Base-by-base conservation (phyloP, 164 flowering plant genomes). In the Aristolochia fimbriata region DNA sequence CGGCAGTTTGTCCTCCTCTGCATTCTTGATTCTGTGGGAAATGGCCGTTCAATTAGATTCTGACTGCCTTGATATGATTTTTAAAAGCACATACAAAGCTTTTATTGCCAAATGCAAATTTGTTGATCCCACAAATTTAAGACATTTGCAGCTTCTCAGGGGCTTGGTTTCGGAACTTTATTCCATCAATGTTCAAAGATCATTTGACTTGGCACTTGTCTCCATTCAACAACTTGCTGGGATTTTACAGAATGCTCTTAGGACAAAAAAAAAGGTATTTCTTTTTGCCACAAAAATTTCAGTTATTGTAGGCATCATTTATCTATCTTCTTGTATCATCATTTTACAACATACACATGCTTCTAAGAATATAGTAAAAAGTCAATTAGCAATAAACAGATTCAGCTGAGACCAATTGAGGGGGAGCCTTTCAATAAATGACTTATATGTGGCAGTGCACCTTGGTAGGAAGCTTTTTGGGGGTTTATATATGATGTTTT, bases 211-310 rank as follows among this genome's bases (percentile, higher is more conserved):
- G 67, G 96, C 83, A 15, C 51, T 69, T 59, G 62, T 74, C 43
- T 86, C 85, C 52, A 50, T 83, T 47, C 76, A 76, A 61, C 83
- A 76, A 48, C 81, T 88, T 63, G 78, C 85, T 33, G 85, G 71
- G 73, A 83, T 86, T 69, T 67, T 94, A 69, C 77, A 74, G 76
- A 72, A 67, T 60, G 91, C 80, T 62, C 61, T 82, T 21, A 72
- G 54, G 62, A 80, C 82, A 47, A 91, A 81, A 74, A 79, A 79
- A 22, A 79, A 88, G 95, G 97, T 93, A 70, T n/a, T 41, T 31
- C 43, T 49, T 20, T 49, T 17, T 49, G 52, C 14, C 22, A 15
- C 22, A 17, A 49, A 49, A 1, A 5, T 7, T 49, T 49, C n/a
- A 49, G 22, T 17, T 49, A 10, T 49, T 47, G 25, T 24, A 16